A percentile compares a stretch with the other conserved stretches of the same genome.
These are phyloP conservation scores for Botrytis cinerea DNA, from an alignment of 2,329 filamentous ascomycete genomes.

Conservation along the genomic window DNA sequence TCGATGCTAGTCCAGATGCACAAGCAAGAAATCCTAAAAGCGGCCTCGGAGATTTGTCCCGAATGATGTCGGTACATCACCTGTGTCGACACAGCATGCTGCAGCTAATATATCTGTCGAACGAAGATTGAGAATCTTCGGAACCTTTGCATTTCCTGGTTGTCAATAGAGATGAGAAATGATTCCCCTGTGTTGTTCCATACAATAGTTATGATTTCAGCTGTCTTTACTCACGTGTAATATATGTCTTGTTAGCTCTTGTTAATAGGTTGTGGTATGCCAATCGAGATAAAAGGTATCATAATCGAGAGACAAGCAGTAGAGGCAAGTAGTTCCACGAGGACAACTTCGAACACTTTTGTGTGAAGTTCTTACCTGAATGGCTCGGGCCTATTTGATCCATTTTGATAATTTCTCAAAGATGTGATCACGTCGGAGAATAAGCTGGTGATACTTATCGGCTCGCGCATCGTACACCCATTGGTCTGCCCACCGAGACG, in stretches of 20 bases:
- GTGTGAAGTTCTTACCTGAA: background rate
- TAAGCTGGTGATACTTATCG: conserved; percentile 8
- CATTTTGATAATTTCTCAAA: background rate
- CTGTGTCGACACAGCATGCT: background rate
- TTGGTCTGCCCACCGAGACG: background rate
- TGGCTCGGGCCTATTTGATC: conserved; percentile 3
- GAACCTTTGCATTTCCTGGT: conserved; percentile 13
- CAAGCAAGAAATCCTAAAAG: background rate
- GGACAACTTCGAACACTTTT: background rate
- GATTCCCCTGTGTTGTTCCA: conserved; percentile 1
- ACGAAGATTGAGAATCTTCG: conserved; percentile 3
- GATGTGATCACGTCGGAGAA: background rate
- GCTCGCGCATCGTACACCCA: background rate
- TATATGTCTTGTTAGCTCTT: background rate
- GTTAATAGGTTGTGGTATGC: background rate
- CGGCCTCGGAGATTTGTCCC: conserved; percentile 4
- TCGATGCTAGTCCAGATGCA: background rate
- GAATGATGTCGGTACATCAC: conserved; percentile 12
- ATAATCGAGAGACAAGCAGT: background rate
- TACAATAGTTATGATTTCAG: background rate
- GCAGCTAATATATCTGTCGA: conserved; percentile 3
- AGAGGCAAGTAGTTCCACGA: background rate
- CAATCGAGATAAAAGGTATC: background rate
- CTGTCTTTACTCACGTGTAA: background rate
- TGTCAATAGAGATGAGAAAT: conserved; percentile 17